Base-by-base conservation (phyloP, 1,139 yeast genomes). In the Magnusiomyces ingens region DNA sequence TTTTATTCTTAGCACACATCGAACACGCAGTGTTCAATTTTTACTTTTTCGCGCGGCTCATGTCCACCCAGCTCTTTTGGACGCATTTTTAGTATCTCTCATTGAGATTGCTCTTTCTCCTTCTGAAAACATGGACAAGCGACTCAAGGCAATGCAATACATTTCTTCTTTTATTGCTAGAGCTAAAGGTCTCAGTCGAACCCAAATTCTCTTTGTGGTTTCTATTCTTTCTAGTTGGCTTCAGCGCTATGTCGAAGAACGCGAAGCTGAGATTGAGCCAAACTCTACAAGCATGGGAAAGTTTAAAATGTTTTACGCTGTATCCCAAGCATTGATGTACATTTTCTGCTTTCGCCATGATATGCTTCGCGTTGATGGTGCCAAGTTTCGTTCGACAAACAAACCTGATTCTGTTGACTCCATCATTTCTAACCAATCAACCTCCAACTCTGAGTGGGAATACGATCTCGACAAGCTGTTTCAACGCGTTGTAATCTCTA, bases 91-190 rank as follows among this genome's bases (percentile, higher is more conserved):
- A 62, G 95, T 88, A 1, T 75, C 87, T 40, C 75, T 93, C 58
- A 84, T 93, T 51, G 97, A 91, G 65, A 80, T 86, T 45, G 89
- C 96, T 2, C 84, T 93, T 65, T 71, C 80, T 3, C 79, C 84
- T 4, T 73, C 76, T 47, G 93, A 85, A 65, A 78, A 82, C 29
- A 73, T 83, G 53, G 94, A 88, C 57, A 83, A 81, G 60, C 78
- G 95, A 59, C 81, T 90, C 58, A 90, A 90, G 70, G 86, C 97
- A 3, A 79, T 91, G 79, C 98, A 93, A 69, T 93, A 93, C 65
- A 76, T 93, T 52, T 85, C 96, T 1, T 89, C 97, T 2, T 93
- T 85, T 66, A 81, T 93, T 57, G 95, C 98, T 0, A 78, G 99
- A 55, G 96, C 96, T 12, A 81, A 82, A 60, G 79, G 79, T 45